Evolutionary conservation across 139 green algal species (phyloP), one percentile per base, ranked within the genome.

Genomic region (Micromonas commoda): DNA sequence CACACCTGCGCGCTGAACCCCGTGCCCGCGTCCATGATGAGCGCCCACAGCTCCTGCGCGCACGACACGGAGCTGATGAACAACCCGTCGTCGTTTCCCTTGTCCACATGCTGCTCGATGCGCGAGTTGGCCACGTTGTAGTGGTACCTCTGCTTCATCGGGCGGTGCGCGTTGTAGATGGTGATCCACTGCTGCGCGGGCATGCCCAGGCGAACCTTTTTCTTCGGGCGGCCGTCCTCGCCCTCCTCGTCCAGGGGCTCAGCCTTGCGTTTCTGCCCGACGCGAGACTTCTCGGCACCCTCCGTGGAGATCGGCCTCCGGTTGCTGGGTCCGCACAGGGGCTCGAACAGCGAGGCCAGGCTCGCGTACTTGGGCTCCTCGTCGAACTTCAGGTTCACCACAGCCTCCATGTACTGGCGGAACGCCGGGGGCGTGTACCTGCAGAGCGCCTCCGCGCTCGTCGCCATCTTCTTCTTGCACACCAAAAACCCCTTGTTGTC

Each of bases 391-490:
- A 98, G 83, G 82, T 97, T 98, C 21, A 99, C 89, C 32, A 99
- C 95, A 2, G 89, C 87, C 83, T 98, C 94, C 3, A 92, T 92
- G 82, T 97, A 98, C 83, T 90, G 77, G 24, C 93, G 85, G 85
- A 99, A 99, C n/a, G 92, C 90, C 0, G 88, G 82, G 19, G 94
- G 95, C 28, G 91, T 93, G 87, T 97, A 98, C 68, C 94, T 90
- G 84, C 95, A 98, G 64, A 99, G 88, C 86, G 96, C 87, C 86
- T 99, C 95, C 20, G 91, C 89, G 19, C 77, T 90, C 23, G 95
- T 98, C 32, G 91, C 91, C 95, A 99, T 99, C 90, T 99, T 99
- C 91, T 99, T 99, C 82, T 98, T 98, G 91, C 95, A 99, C 31
- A 99, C 95, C 54, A 98, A 84, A 88, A 96, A 99, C 64, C 95